A percentile compares a stretch with the other conserved stretches of the same genome.
Evolutionary conservation across 495 filamentous ascomycete species (phyloP).

Genomic region (Choiromyces venosus): DNA sequence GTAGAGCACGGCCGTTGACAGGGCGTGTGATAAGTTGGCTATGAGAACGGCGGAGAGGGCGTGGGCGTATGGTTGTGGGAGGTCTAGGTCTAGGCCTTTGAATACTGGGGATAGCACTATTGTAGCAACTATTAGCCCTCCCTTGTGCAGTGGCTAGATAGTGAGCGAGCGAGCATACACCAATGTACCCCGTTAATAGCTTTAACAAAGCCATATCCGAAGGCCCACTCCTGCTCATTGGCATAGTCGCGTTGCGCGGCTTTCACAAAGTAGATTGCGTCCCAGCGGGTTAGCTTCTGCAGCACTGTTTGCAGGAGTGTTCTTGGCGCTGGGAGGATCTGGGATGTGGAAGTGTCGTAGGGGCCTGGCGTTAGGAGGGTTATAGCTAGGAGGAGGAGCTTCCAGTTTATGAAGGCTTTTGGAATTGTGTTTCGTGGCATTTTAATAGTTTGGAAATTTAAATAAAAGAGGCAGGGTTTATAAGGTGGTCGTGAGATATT

Average conservation of each 20-base stretch:
- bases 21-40: conserved; percentile 66
- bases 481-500: background rate
- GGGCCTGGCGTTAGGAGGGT: conserved; percentile 60
- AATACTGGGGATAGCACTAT: background rate
- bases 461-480: no score
- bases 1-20: conserved; percentile 67
- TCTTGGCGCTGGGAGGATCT: conserved; percentile 47
- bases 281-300: conserved; percentile 74
- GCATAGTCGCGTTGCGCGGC: conserved; percentile 64
- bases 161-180: conserved; percentile 45
- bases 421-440: background rate
- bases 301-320: conserved; percentile 41
- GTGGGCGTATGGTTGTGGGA: conserved; percentile 36
- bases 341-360: conserved; percentile 81
- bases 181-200: conserved; percentile 48
- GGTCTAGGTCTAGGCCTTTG: conserved; percentile 3
- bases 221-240: conserved; percentile 97
- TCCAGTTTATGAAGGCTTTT: conserved; percentile 58
- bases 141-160: background rate
- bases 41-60: conserved; percentile 56
- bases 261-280: conserved; percentile 79
- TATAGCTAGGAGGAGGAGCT: conserved; percentile 62
- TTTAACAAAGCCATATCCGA: conserved; percentile 63
- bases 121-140: background rate
- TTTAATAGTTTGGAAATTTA: background rate